These are phyloP conservation scores for Phaeoacremonium minimum DNA, from an alignment of 2,329 filamentous ascomycete species.

Conservation along the genomic window DNA sequence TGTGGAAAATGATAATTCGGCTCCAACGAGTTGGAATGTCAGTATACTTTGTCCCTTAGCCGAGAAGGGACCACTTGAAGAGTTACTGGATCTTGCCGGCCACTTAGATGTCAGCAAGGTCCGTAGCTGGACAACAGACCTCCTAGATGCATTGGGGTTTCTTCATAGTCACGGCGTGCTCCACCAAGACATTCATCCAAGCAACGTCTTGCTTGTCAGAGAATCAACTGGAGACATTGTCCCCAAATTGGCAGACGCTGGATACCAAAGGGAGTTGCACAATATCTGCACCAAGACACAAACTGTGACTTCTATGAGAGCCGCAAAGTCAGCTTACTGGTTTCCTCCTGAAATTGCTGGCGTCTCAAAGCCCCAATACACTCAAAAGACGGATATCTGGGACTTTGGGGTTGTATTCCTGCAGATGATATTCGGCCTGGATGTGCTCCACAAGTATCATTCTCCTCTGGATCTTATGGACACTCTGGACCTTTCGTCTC, in stretches of 20 bases:
- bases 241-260: conserved; percentile 71
- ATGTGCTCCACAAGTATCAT: conserved; percentile 70
- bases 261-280: conserved; percentile 66
- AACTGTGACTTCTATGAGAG: conserved; percentile 46
- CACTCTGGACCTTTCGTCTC: conserved; percentile 65
- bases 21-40: conserved; percentile 58
- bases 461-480: conserved; percentile 74
- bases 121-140: conserved; percentile 84
- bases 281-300: conserved; percentile 50
- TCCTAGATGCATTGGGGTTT: conserved; percentile 84
- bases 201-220: conserved; percentile 74
- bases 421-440: conserved; percentile 89
- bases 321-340: conserved; percentile 78
- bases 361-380: conserved; percentile 58
- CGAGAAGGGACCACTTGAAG: conserved; percentile 76
- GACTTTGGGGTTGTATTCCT: conserved; percentile 87
- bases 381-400: conserved; percentile 87
- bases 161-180: conserved; percentile 80
- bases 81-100: conserved; percentile 76
- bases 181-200: conserved; percentile 77
- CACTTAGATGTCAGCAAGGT: conserved; percentile 70
- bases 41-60: conserved; percentile 72
- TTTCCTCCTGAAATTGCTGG: conserved; percentile 70
- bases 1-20: conserved; percentile 29
- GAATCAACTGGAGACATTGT: conserved; percentile 64